A percentile compares a stretch with the other conserved stretches of the same genome.
Evolutionary conservation across 345 rosid species (phyloP).

Genomic region (Limnanthes douglasii): DNA sequence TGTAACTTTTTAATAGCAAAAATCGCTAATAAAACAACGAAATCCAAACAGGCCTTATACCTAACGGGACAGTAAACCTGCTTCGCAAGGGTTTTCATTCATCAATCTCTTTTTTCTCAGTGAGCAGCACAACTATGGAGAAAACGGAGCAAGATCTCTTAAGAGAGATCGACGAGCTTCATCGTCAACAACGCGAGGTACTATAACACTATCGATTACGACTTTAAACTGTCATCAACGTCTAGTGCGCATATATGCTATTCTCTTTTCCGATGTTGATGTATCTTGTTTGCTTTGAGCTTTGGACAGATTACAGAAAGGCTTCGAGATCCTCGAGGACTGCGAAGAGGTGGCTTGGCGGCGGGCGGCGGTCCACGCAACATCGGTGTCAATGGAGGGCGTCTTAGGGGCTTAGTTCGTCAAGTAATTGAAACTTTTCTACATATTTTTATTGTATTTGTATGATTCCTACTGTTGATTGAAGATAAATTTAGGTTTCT

Average conservation of each 20-base stretch:
- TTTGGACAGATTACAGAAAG: slow-evolving; percentile 63
- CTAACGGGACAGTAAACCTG: too few species aligned
- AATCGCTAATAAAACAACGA: too few species aligned
- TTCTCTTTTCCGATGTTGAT: neutral
- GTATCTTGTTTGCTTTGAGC: neutral
- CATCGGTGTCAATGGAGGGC: slow-evolving; percentile 40
- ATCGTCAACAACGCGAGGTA: slow-evolving; percentile 91
- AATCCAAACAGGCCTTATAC: too few species aligned
- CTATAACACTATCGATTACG: neutral
- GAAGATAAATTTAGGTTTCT: too few species aligned
- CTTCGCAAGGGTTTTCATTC: slow-evolving; percentile 11
- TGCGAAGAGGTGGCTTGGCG: slow-evolving; percentile 62
- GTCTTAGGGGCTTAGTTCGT: slow-evolving; percentile 46
- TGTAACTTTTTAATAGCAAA: too few species aligned
- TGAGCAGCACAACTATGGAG: slow-evolving; percentile 38
- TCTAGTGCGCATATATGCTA: neutral
- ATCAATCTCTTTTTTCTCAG: too few species aligned
- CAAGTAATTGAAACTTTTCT: slow-evolving; percentile 21
- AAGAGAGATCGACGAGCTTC: slow-evolving; percentile 77
- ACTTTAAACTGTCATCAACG: too few species aligned
- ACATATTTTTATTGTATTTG: too few species aligned
- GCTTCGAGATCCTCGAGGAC: slow-evolving; percentile 86
- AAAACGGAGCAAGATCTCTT: slow-evolving; percentile 71
- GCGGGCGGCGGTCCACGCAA: slow-evolving; percentile 40
- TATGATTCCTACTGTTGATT: too few species aligned